phyloP scores from a whole-genome alignment of 345 rosid genomes.

The Aurinia saxatilis region DNA sequence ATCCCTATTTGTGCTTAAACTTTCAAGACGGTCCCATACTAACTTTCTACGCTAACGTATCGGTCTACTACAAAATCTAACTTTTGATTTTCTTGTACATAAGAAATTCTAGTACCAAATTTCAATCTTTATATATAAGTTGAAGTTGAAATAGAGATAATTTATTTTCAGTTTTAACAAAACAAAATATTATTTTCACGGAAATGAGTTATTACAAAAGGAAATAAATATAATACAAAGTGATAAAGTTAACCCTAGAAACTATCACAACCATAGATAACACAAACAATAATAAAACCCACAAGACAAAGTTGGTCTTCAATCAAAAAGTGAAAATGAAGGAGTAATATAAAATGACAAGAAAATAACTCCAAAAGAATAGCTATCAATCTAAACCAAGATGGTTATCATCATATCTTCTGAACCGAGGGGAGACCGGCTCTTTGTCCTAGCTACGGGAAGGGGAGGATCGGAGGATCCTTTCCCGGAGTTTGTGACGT shows the following conservation, averaged over 20 bases:
- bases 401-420: slow-evolving; percentile 19
- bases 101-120: no score
- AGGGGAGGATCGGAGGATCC: slow-evolving; percentile 27
- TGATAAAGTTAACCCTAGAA: slow-evolving; percentile 16
- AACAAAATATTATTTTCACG: neutral
- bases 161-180: neutral
- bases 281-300: slow-evolving; percentile 4
- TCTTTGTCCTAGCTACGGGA: slow-evolving; percentile 3
- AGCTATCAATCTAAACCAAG: slow-evolving; percentile 20
- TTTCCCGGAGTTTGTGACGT: slow-evolving; percentile 33
- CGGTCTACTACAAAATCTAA: no score
- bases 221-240: slow-evolving; percentile 12
- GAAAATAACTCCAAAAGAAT: slow-evolving; percentile 18
- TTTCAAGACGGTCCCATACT: no score
- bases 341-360: slow-evolving; percentile 19
- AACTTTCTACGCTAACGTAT: no score
- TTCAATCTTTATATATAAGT: no score
- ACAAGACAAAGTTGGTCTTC: slow-evolving; percentile 2
- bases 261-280: slow-evolving; percentile 10
- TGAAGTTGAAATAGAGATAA: no score
- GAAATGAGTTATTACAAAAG: slow-evolving; percentile 7
- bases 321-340: slow-evolving; percentile 3
- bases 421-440: neutral
- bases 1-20: no score
- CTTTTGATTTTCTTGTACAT: no score